Evolutionary conservation across 2,329 filamentous ascomycete genomes (phyloP).

Genomic region (Cladosporium sp.): DNA sequence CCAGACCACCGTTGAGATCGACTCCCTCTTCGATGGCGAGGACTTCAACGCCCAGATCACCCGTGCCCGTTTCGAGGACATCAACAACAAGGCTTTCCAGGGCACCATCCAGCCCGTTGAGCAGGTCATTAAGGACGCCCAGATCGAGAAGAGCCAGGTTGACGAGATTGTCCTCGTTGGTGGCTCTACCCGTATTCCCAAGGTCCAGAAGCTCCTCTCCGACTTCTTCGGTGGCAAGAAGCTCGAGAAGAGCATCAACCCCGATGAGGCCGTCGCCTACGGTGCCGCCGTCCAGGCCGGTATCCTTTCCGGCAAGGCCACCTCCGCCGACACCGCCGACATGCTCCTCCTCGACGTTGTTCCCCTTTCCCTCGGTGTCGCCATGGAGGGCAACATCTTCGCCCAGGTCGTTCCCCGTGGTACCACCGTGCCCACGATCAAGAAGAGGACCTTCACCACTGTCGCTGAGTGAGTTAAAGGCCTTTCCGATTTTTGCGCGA

Average conservation of each 20-base stretch:
- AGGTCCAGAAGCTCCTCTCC: constrained; percentile 94
- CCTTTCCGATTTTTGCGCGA: neutral
- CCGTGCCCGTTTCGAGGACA: constrained; percentile 97
- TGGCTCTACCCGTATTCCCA: constrained; percentile 97
- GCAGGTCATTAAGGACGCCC: constrained; percentile 92
- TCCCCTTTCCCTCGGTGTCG: constrained; percentile 94
- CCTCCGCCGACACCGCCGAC: constrained; percentile 88
- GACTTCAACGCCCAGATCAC: constrained; percentile 97
- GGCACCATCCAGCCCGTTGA: constrained; percentile 93
- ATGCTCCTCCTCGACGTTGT: constrained; percentile 94
- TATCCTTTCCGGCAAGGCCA: constrained; percentile 97
- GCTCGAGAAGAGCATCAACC: constrained; percentile 99
- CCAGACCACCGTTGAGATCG: constrained; percentile 96
- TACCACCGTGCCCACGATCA: constrained; percentile 31
- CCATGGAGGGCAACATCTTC: constrained; percentile 99
- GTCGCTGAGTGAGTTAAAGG: constrained; percentile 49
- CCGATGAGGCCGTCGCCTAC: constrained; percentile 97
- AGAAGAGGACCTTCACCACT: constrained; percentile 71
- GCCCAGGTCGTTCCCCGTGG: constrained; percentile 76
- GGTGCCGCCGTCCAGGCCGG: constrained; percentile 98
- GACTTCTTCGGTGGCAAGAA: constrained; percentile 99
- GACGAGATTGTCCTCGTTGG: constrained; percentile 99
- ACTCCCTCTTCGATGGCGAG: constrained; percentile 96
- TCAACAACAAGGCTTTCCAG: constrained; percentile 92
- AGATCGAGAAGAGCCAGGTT: constrained; percentile 81